Evolutionary conservation across 2,329 filamentous ascomycete species (phyloP), one percentile per base, ranked within the genome.

Genomic region (Penicillium corylophilum): DNA sequence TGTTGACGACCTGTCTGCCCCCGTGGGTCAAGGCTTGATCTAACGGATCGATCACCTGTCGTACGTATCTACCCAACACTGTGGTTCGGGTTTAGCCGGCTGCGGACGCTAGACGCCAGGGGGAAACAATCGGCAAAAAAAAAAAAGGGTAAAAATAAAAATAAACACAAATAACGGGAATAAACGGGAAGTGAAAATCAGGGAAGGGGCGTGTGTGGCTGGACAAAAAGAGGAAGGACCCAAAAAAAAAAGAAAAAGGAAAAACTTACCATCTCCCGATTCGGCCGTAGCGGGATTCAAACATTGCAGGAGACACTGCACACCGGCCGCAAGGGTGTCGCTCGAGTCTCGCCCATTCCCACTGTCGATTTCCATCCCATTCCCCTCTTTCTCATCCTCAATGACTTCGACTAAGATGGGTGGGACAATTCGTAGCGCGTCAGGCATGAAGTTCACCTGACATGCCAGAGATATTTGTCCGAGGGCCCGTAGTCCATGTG

Each of bases 401-500:
- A 69, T 71, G 4, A 81, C 61, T 24, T 84, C 80, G 39, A 86
- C 82, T 29, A 95, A 70, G 41, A 86, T 74, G 1, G 83, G 81
- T 24, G 74, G 76, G 12, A 89, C 82, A 46, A 95, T 82, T 5
- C 77, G 77, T 4, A 82, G 76, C 4, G 88, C 85, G 23, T 89
- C 83, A 4, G 80, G 74, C 61, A 88, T 83, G 71, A 95, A 77
- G 60, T 91, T 83, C 15, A 90, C 87, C 22, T 80, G 78, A 42
- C 88, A 80, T 13, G 82, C 82, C 33, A 81, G 80, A n/a, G 84
- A 82, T 63, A 93, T 88, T 48, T 84, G 79, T 65, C 89, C 91
- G 5, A 96, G 76, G 29, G 83, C 85, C 48, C 77, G 76, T 56
- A 96, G 82, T 0, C 89, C 89, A 69, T 89, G 80, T 18, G 87